Evolutionary conservation across 2,329 filamentous ascomycete genomes (phyloP), one percentile per base, ranked within the genome.

Genomic region (Cladosporium sp.): DNA sequence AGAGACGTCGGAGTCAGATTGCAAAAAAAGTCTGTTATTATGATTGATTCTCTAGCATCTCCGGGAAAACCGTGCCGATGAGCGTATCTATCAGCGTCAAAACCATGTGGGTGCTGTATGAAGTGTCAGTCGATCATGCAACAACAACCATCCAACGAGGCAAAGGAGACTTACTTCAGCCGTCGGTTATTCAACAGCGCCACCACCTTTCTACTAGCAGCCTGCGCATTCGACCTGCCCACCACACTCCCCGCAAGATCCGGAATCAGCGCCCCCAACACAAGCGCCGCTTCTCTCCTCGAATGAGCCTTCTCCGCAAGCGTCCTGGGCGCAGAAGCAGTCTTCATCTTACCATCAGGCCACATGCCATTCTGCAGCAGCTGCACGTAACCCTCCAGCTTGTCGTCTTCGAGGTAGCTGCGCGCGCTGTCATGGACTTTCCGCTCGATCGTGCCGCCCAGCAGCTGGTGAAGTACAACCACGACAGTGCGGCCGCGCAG

Each of bases 191-290:
- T 99, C 65, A 97, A 78, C 45, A 90, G 91, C 9, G 91, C 92
- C 77, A 95, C 90, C 48, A 97, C 84, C 67, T 92, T 88, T 65
- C 93, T 83, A 62, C 91, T 92, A 20, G 94, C 94, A 57, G 88
- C 88, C 71, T 95, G 89, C 15, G 95, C 94, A 76, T 99, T 99
- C 42, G 87, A 83, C 67, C 91, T 83, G 4, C 94, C 94, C 15
- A 99, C 95, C 6, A 99, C 95, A 73, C 89, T 96, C 7, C 88
- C 91, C 8, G 90, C 93, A 57, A 99, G 71, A 71, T 99, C 94
- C 2, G 94, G 94, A 19, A 99, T 80, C 50, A 99, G 81, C 9
- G 91, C 96, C 9, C 89, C 90, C 49, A 99, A 80, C 79, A 97
- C 90, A 22, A 96, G 76, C 59, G 89, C 91, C 6, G 95, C 94